phyloP scores from a whole-genome alignment of 2,329 filamentous ascomycete species.

The Rhytidhysteron rufulum region DNA sequence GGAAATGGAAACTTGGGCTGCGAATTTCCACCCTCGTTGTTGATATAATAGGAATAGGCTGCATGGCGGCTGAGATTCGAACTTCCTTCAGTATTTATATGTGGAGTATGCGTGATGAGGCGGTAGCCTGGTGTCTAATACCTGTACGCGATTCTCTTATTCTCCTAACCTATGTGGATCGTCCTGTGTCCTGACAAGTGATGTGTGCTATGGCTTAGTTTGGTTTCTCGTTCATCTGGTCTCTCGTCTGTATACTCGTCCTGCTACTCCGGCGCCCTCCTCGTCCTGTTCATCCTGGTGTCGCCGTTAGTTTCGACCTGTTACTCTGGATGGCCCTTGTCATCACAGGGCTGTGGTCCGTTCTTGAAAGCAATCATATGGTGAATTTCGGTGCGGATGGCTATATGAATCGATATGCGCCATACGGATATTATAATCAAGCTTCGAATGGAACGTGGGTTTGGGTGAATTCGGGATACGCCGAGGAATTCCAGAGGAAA shows the following conservation, averaged over 20 bases:
- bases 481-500: constrained; percentile 8
- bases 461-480: constrained; percentile 13
- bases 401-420: constrained; percentile 6
- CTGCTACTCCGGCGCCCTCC: constrained; percentile 19
- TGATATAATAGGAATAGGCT: constrained; percentile 29
- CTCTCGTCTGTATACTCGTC: constrained; percentile 19
- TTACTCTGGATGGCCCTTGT: constrained; percentile 33
- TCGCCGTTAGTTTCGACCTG: constrained; percentile 31
- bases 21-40: constrained; percentile 17
- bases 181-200: not conserved
- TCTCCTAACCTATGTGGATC: not conserved
- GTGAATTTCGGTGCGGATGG: constrained; percentile 19
- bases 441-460: constrained; percentile 30
- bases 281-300: constrained; percentile 29
- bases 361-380: constrained; percentile 12
- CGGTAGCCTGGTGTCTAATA: constrained; percentile 23
- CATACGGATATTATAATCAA: constrained; percentile 18
- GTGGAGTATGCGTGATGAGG: no score
- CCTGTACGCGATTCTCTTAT: no score
- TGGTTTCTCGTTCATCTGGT: constrained; percentile 26
- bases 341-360: constrained; percentile 21
- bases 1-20: constrained; percentile 29
- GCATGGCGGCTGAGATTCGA: constrained; percentile 21
- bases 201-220: constrained; percentile 12
- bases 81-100: no score